Evolutionary conservation across 768 basidiomycete species (phyloP).

Genomic region (Rhodotorula paludigena): DNA sequence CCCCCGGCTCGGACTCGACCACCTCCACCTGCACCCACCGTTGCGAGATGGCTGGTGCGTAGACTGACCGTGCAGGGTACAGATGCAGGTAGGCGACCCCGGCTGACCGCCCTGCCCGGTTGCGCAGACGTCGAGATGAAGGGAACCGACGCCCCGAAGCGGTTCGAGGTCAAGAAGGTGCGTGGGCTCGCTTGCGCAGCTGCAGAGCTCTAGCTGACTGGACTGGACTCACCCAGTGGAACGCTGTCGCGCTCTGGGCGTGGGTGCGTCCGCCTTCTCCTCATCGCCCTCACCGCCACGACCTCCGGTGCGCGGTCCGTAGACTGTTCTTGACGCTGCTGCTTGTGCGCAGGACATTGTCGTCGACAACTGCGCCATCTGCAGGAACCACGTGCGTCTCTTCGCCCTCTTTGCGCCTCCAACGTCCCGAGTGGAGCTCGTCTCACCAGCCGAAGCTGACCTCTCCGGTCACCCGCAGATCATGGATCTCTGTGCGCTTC

Average conservation of each 20-base stretch:
- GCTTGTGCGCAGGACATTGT: constrained; percentile 69
- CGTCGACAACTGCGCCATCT: constrained; percentile 99
- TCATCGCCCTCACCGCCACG: neutral
- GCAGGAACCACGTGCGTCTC: constrained; percentile 53
- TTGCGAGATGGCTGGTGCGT: constrained; percentile 31
- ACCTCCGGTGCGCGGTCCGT: neutral
- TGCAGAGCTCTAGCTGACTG: neutral
- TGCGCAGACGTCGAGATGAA: constrained; percentile 35
- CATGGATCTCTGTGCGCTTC: constrained; percentile 89
- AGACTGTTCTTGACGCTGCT: neutral
- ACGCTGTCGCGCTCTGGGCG: constrained; percentile 95
- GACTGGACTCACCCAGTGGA: constrained; percentile 65
- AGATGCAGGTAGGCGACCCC: no score
- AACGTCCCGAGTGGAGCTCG: no score
- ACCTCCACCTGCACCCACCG: no score
- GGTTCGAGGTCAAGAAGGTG: constrained; percentile 99
- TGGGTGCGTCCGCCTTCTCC: constrained; percentile 60
- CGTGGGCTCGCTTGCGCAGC: constrained; percentile 12
- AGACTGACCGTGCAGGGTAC: no score
- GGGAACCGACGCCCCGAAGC: constrained; percentile 55
- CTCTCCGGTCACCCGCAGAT: constrained; percentile 58
- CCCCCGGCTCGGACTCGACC: no score
- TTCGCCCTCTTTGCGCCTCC: no score
- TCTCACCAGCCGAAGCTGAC: constrained; percentile 6
- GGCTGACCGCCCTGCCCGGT: neutral